phyloP scores from a whole-genome alignment of 495 filamentous ascomycete genomes.

The Tuber umbilicatum region DNA sequence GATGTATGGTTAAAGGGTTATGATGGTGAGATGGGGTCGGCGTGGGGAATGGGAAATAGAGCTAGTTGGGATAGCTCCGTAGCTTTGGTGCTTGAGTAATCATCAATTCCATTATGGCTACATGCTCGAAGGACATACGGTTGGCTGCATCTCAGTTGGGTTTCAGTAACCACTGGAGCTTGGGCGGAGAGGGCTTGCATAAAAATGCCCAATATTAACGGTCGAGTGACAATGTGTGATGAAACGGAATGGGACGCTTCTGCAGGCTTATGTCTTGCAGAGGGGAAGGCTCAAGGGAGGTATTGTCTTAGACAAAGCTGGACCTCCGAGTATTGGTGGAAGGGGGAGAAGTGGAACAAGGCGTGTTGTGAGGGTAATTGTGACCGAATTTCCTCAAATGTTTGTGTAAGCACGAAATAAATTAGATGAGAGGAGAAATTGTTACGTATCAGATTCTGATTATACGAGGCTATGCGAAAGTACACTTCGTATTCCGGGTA shows the following conservation, averaged over 20 bases:
- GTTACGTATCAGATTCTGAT: background rate
- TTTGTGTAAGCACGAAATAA: background rate
- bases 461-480: background rate
- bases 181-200: background rate
- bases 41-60: background rate
- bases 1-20: background rate
- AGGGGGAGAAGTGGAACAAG: background rate
- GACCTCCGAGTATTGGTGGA: background rate
- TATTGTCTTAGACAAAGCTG: background rate
- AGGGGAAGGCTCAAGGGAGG: background rate
- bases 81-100: background rate
- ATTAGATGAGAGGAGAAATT: background rate
- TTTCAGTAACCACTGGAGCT: background rate
- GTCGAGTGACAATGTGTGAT: background rate
- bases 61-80: background rate
- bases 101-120: background rate
- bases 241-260: background rate
- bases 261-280: background rate
- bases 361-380: background rate
- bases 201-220: background rate
- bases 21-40: background rate
- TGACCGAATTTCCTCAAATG: background rate
- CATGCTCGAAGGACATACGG: background rate
- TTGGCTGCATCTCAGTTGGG: background rate
- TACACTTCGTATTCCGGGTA: background rate